Conservation (phyloP, 108 stramenopile species). For the Seminavis robusta region DNA sequence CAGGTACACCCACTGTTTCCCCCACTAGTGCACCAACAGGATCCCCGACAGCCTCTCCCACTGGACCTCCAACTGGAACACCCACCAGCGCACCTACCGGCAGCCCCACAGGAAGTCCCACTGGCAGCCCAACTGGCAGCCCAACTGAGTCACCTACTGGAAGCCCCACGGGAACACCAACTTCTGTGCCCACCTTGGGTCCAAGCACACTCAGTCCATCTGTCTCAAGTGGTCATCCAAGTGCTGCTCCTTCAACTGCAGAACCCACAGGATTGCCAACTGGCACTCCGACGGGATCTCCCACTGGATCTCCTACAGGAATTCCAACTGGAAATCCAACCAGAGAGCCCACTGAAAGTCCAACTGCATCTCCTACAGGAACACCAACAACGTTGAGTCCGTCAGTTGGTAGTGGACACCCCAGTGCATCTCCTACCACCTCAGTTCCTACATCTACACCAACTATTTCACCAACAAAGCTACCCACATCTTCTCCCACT, state of each 20-base stretch:
- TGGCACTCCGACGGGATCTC: not conserved
- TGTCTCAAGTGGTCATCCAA: not conserved
- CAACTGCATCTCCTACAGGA: not conserved
- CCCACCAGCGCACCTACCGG: not conserved
- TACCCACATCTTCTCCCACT: not conserved
- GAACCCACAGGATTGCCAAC: not conserved
- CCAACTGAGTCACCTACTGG: not conserved
- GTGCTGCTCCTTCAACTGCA: not conserved
- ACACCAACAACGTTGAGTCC: not conserved
- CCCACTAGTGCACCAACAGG: not conserved
- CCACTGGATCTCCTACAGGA: not conserved
- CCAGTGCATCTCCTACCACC: not conserved
- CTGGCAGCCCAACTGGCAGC: not conserved
- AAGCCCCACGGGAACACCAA: not conserved
- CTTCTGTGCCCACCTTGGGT: not conserved
- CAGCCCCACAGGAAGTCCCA: not conserved
- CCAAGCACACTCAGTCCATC: not conserved
- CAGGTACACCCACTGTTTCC: not conserved
- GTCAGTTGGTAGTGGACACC: not conserved
- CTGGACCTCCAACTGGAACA: not conserved
- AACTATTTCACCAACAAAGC: constrained; percentile 1
- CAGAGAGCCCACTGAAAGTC: not conserved
- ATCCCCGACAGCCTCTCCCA: not conserved
- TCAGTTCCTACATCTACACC: not conserved
- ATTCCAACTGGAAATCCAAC: constrained; percentile 1